Base-by-base conservation (phyloP, 768 basidiomycete species). In the Lentinula guzmanii region DNA sequence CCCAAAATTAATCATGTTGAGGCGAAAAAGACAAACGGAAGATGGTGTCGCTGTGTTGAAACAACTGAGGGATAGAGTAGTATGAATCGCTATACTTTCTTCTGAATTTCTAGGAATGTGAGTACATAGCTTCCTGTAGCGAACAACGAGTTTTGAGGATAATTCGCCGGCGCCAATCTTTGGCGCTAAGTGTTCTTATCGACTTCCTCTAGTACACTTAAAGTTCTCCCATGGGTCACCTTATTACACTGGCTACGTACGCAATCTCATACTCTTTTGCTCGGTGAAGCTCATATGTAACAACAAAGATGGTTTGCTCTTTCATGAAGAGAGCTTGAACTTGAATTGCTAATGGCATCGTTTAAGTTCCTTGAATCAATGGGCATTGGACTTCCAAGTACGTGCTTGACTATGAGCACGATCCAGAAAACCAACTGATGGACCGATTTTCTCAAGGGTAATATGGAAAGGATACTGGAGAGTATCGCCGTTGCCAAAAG, bases 381-480 rank as follows among this genome's bases (percentile, higher is more conserved):
- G 96, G 94, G 91, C 97, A 6, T 76, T 98, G 42, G 96, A 98
- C 72, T 98, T 98, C 64, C 86, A 95, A 70, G 95, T 90, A 68
- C 63, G 77, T 64, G 13, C 33, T 18, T 10, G 13, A 33, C 45
- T 2, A 39, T 8, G 13, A 39, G 37, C 8, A 50, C 45, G 31
- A n/a, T 31, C 8, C 51, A 51, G 45, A 15, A 10, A 50, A 21
- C 34, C 35, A 21, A n/a, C 10, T 28, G 10, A 51, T 61, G 24
- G 48, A 57, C 66, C 15, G 34, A 16, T 43, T 6, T 5, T 34
- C 34, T 15, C 28, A 60, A 97, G 93, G 97, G 97, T 31, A 99
- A 98, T 70, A 84, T 90, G 68, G 90, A 94, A 65, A 86, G 97
- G 21, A 98, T 98, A 61, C 72, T 98, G 43, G 80, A 83, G 51